Percentiles rank a stretch among this genome's conserved stretches.
These are phyloP conservation scores for Arbutus unedo DNA, from an alignment of 148 eudicot genomes.

Conservation along the genomic window DNA sequence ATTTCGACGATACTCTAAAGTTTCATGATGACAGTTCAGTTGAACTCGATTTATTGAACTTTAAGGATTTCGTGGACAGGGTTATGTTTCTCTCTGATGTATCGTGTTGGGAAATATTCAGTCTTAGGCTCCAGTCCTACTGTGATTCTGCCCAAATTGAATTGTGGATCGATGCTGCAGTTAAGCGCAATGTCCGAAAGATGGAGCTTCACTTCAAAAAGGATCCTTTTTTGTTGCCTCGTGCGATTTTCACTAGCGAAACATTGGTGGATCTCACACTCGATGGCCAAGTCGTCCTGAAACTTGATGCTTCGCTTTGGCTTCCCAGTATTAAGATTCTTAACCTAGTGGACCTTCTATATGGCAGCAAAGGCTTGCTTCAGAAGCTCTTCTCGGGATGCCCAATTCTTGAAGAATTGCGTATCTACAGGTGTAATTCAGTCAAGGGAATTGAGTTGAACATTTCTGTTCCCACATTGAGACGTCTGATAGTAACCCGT, in stretches of 20 bases:
- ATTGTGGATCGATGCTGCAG: slow-evolving; percentile 16
- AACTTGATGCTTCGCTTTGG: slow-evolving; percentile 12
- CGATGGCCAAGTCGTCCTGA: background rate
- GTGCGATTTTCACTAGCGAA: slow-evolving; percentile 6
- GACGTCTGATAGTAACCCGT: background rate
- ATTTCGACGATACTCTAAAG: slow-evolving; percentile 18
- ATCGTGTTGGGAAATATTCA: slow-evolving; percentile 7
- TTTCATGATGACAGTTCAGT: background rate
- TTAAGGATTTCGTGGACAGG: slow-evolving; percentile 13
- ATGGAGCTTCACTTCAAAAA: slow-evolving; percentile 10
- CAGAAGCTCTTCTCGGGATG: slow-evolving; percentile 19
- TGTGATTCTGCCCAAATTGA: background rate
- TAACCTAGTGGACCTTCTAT: slow-evolving; percentile 8
- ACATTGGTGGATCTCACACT: slow-evolving; percentile 23
- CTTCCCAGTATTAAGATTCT: slow-evolving; percentile 30
- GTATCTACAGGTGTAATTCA: background rate
- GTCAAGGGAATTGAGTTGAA: background rate
- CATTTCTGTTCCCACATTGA: background rate
- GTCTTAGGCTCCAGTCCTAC: background rate
- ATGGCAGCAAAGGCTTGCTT: slow-evolving; percentile 12
- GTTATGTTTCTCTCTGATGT: slow-evolving; percentile 18
- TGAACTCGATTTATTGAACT: background rate
- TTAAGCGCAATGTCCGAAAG: slow-evolving; percentile 22
- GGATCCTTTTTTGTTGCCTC: background rate
- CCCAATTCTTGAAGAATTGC: slow-evolving; percentile 24